Conservation (phyloP, 805 yeast genomes). For the Barnettozyma sp. region DNA sequence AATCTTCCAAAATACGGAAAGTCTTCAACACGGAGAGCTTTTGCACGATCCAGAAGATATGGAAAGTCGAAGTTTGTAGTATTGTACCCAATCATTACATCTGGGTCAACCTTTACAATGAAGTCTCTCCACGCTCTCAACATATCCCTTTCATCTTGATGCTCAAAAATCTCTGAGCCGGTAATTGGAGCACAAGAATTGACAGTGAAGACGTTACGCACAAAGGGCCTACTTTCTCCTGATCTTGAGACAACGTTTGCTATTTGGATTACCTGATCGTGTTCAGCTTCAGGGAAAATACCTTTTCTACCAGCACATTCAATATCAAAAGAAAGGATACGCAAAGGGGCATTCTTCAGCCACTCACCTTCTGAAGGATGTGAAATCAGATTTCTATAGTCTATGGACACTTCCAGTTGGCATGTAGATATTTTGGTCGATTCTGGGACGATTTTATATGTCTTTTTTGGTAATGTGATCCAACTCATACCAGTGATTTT, state of each 20-base stretch:
- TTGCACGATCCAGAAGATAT: conserved; percentile 81
- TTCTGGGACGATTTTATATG: conserved; percentile 44
- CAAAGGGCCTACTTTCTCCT: conserved; percentile 84
- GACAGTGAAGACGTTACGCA: conserved; percentile 91
- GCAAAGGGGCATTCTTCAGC: conserved; percentile 86
- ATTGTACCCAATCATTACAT: conserved; percentile 94
- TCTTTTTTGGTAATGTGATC: conserved; percentile 79
- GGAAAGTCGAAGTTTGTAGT: conserved; percentile 94
- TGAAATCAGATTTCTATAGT: conserved; percentile 61
- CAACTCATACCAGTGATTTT: conserved; percentile 95
- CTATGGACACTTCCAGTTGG: conserved; percentile 74
- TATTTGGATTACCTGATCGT: conserved; percentile 93
- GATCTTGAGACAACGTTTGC: conserved; percentile 87
- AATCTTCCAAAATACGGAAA: conserved; percentile 90
- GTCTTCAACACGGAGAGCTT: conserved; percentile 49
- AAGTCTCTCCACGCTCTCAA: conserved; percentile 81
- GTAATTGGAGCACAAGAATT: conserved; percentile 88
- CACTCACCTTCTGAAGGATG: conserved; percentile 92
- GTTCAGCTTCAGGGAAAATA: conserved; percentile 88
- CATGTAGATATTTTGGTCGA: conserved; percentile 56
- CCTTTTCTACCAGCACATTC: conserved; percentile 99
- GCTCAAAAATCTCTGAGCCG: conserved; percentile 82
- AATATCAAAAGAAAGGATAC: conserved; percentile 91
- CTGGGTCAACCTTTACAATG: conserved; percentile 81
- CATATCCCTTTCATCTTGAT: conserved; percentile 74